A percentile compares a stretch with the other conserved stretches of the same genome.
These are phyloP conservation scores for Spathaspora sp. DNA, from an alignment of 1,139 yeast genomes.

Conservation along the genomic window DNA sequence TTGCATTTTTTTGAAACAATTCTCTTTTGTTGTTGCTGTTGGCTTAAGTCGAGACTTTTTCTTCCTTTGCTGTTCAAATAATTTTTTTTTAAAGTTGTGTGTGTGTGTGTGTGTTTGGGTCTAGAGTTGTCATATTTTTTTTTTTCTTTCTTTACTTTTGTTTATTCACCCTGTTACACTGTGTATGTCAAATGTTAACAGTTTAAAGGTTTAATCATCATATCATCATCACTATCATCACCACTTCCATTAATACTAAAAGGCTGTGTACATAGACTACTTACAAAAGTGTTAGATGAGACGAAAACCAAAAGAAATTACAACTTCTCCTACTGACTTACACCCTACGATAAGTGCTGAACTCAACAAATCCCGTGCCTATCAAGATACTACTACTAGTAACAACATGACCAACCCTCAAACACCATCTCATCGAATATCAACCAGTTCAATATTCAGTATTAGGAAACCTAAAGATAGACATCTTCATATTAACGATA, in stretches of 20 bases:
- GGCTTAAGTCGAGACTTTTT: no score
- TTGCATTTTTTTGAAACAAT: no score
- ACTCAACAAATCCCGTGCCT: conserved; percentile 34
- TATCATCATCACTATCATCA: not conserved
- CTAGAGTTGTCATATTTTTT: no score
- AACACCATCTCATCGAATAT: conserved; percentile 21
- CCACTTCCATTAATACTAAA: not conserved
- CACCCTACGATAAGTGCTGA: conserved; percentile 26
- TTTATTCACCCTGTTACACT: no score
- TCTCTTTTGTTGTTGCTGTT: no score
- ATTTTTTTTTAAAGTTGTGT: no score
- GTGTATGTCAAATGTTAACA: not conserved
- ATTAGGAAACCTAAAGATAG: conserved; percentile 28
- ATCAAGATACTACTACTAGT: conserved; percentile 14
- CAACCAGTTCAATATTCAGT: conserved; percentile 43
- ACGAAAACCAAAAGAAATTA: not conserved
- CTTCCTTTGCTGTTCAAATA: no score
- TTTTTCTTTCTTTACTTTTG: no score
- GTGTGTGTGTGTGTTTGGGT: no score
- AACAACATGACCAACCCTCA: conserved; percentile 10
- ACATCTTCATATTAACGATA: conserved; percentile 18
- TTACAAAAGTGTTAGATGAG: not conserved
- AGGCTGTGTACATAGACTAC: not conserved
- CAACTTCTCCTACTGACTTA: not conserved
- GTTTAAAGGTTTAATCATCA: not conserved